These are phyloP conservation scores for Naganishia sp. DNA, from an alignment of 1,284 basidiomycete species.

Conservation along the genomic window DNA sequence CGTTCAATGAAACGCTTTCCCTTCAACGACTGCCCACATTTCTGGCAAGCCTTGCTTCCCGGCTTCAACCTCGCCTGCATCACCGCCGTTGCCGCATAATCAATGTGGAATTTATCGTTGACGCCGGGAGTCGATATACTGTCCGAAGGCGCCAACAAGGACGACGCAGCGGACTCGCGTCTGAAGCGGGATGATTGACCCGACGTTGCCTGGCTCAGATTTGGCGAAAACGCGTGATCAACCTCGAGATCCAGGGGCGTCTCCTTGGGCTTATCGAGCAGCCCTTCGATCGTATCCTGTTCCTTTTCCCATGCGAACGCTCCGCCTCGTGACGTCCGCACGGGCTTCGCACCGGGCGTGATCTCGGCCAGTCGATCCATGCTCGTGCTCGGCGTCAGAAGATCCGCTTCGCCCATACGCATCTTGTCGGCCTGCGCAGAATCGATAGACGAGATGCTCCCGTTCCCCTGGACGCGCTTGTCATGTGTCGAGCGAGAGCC, in stretches of 20 bases:
- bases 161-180: conserved; percentile 21
- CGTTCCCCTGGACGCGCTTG: conserved; percentile 10
- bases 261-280: conserved; percentile 56
- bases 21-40: conserved; percentile 68
- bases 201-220: conserved; percentile 8
- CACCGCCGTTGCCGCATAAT: not conserved
- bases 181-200: conserved; percentile 4
- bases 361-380: conserved; percentile 47
- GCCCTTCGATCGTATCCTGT: conserved; percentile 55
- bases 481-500: conserved; percentile 31
- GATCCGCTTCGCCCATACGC: conserved; percentile 30
- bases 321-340: not conserved
- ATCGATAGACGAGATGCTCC: conserved; percentile 43
- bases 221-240: conserved; percentile 9
- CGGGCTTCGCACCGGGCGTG: conserved; percentile 12
- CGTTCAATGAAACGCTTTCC: conserved; percentile 74
- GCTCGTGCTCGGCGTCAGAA: conserved; percentile 51
- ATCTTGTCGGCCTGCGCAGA: conserved; percentile 25
- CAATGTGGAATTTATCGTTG: conserved; percentile 11
- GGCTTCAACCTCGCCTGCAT: conserved; percentile 11
- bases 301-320: conserved; percentile 4
- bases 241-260: conserved; percentile 1
- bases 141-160: conserved; percentile 29
- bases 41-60: conserved; percentile 58
- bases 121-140: conserved; percentile 26